phyloP scores from a whole-genome alignment of 208 protist genomes.

The Herpetomonas tarakana region DNA sequence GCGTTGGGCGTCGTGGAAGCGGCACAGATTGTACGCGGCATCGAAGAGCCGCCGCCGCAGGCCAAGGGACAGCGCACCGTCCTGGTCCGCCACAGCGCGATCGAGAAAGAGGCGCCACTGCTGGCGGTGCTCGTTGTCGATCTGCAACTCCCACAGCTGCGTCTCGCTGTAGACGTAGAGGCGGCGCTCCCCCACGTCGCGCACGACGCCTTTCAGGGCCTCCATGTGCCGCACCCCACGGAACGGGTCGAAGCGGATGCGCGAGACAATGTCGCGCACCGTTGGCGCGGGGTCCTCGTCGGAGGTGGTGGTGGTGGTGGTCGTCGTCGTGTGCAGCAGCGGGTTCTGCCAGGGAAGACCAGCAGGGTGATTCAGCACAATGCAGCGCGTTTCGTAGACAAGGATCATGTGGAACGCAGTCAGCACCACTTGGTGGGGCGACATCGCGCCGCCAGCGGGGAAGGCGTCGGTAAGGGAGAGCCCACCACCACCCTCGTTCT shows the following conservation, averaged over 20 bases:
- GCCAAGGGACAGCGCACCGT: slow-evolving; percentile 8
- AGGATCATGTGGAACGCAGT: slow-evolving; percentile 94
- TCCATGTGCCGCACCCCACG: slow-evolving; percentile 16
- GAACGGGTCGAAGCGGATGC: slow-evolving; percentile 74
- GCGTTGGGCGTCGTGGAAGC: slow-evolving; percentile 26
- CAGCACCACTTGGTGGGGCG: slow-evolving; percentile 55
- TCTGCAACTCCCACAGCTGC: slow-evolving; percentile 53
- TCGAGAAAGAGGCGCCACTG: slow-evolving; percentile 81
- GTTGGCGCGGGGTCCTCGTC: not conserved
- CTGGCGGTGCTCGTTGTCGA: slow-evolving; percentile 60
- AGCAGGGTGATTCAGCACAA: slow-evolving; percentile 80
- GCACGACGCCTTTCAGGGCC: slow-evolving; percentile 32
- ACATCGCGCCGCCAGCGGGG: slow-evolving; percentile 6
- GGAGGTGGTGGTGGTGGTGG: too few species aligned
- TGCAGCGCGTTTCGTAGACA: slow-evolving; percentile 71
- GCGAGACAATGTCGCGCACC: slow-evolving; percentile 63
- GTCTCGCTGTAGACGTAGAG: slow-evolving; percentile 53
- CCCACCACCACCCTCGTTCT: not conserved
- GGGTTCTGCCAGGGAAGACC: slow-evolving; percentile 58
- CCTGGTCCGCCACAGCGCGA: slow-evolving; percentile 29
- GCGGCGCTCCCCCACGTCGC: slow-evolving; percentile 39
- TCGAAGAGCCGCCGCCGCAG: slow-evolving; percentile 56
- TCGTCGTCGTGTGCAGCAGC: too few species aligned
- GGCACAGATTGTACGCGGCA: slow-evolving; percentile 50
- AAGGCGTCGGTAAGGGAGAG: not conserved